phyloP scores from a whole-genome alignment of 2,329 filamentous ascomycete species.

The Aureobasidium sp. region DNA sequence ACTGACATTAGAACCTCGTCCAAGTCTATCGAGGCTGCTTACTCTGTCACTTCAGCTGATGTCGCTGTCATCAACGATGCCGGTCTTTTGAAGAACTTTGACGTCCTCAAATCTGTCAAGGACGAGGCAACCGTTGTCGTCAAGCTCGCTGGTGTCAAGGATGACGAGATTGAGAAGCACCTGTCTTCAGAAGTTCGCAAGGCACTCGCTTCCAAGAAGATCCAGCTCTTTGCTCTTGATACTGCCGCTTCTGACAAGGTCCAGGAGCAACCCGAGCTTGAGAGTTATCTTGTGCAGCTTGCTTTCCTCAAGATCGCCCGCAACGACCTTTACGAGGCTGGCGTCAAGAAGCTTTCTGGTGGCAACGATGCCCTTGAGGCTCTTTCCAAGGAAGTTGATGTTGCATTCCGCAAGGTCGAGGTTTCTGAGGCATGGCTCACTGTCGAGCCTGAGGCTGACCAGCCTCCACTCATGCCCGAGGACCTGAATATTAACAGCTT shows the following conservation, averaged over 20 bases:
- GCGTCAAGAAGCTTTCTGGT: conserved; percentile 60
- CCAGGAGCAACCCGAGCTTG: conserved; percentile 54
- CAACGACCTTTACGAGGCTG: conserved; percentile 55
- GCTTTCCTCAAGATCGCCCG: conserved; percentile 75
- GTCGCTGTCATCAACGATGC: conserved; percentile 71
- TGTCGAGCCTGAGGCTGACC: conserved; percentile 51
- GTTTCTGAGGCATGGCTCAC: conserved; percentile 76
- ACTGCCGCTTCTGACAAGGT: conserved; percentile 59
- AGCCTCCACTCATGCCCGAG: conserved; percentile 49
- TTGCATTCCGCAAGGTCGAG: conserved; percentile 65
- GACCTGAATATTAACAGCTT: conserved; percentile 77
- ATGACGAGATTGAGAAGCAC: conserved; percentile 84
- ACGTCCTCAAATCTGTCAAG: conserved; percentile 65
- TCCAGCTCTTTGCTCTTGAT: conserved; percentile 71
- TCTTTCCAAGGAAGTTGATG: conserved; percentile 54
- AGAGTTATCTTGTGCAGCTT: conserved; percentile 66
- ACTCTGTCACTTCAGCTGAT: conserved; percentile 71
- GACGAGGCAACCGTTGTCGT: conserved; percentile 65
- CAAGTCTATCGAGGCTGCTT: conserved; percentile 78
- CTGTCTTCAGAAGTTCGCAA: conserved; percentile 65
- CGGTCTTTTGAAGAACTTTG: conserved; percentile 70
- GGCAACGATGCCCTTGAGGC: conserved; percentile 57
- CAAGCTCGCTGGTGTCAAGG: conserved; percentile 70
- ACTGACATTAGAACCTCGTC: conserved; percentile 79
- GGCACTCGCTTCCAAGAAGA: conserved; percentile 59